phyloP scores from a whole-genome alignment of 2,329 filamentous ascomycete species.

The Epichloe glyceriae region DNA sequence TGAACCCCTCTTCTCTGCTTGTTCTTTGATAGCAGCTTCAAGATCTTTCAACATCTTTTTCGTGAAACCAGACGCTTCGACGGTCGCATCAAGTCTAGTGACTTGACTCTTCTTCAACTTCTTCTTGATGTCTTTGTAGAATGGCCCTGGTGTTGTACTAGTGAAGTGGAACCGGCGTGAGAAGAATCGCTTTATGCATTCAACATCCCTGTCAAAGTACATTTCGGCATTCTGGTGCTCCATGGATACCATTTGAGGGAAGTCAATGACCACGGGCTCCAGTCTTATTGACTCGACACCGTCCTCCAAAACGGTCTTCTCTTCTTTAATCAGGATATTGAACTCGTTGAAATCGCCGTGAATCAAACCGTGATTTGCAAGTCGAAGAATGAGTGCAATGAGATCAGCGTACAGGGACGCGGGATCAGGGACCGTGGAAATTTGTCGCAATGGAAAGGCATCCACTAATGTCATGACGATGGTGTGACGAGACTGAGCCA shows the following conservation, averaged over 20 bases:
- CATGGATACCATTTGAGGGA: conserved; percentile 95
- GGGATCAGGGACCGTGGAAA: conserved; percentile 70
- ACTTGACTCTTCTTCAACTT: conserved; percentile 50
- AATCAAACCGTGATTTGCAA: conserved; percentile 80
- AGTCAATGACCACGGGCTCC: conserved; percentile 84
- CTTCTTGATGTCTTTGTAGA: conserved; percentile 74
- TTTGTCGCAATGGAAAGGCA: conserved; percentile 81
- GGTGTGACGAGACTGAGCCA: conserved; percentile 84
- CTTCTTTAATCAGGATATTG: conserved; percentile 89
- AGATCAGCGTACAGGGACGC: conserved; percentile 82
- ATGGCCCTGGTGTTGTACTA: conserved; percentile 68
- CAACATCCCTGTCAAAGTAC: conserved; percentile 94
- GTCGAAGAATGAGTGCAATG: conserved; percentile 69
- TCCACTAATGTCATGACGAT: conserved; percentile 94
- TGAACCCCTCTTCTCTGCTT: conserved; percentile 38
- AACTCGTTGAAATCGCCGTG: conserved; percentile 99
- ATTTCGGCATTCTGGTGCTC: conserved; percentile 88
- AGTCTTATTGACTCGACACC: conserved; percentile 35
- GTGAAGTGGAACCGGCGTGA: conserved; percentile 78
- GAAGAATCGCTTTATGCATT: conserved; percentile 93
- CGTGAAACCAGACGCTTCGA: conserved; percentile 88
- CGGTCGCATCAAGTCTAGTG: conserved; percentile 68
- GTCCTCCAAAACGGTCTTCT: conserved; percentile 27
- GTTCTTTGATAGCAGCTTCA: conserved; percentile 77
- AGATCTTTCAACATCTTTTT: conserved; percentile 95